Percentiles rank a stretch among this genome's conserved stretches.
Evolutionary conservation across 768 basidiomycete genomes (phyloP).

Genomic region (Tricholoma saponaceum): DNA sequence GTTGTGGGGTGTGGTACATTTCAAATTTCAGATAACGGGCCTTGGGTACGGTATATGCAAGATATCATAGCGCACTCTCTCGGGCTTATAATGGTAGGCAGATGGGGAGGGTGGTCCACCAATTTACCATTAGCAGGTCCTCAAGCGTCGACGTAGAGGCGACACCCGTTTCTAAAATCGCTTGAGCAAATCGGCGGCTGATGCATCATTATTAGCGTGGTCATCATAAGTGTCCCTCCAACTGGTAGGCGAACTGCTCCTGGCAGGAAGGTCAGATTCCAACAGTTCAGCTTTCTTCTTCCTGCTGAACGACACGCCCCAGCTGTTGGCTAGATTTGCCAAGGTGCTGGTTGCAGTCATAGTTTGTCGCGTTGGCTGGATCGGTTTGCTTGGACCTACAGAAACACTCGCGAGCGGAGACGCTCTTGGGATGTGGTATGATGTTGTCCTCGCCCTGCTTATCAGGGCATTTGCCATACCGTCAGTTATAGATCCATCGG

Average conservation of each 20-base stretch:
- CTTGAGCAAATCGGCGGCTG: conserved; percentile 14
- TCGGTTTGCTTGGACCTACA: conserved; percentile 23
- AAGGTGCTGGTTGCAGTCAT: conserved; percentile 47
- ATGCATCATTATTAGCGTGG: conserved; percentile 6
- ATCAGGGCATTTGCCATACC: conserved; percentile 45
- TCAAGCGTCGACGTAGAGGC: background rate
- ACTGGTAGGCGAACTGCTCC: conserved; percentile 1
- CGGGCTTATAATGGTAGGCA: no score
- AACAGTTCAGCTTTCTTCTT: conserved; percentile 34
- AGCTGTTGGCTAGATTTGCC: conserved; percentile 58
- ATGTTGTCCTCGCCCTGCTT: conserved; percentile 54
- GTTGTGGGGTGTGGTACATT: no score
- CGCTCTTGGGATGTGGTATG: conserved; percentile 51
- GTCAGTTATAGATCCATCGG: conserved; percentile 58
- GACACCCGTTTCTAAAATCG: conserved; percentile 13
- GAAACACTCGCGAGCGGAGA: conserved; percentile 40
- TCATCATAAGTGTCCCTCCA: conserved; percentile 1
- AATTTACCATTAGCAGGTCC: background rate
- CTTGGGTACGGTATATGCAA: background rate
- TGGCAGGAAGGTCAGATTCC: conserved; percentile 4
- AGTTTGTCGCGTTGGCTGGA: conserved; percentile 24
- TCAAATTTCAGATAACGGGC: background rate
- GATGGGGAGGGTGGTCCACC: background rate
- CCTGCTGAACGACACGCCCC: conserved; percentile 62
- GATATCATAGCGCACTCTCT: background rate